A percentile compares a stretch with the other conserved stretches of the same genome.
Evolutionary conservation across 2,329 filamentous ascomycete species (phyloP).

Genomic region (Sclerotinia glacialis): DNA sequence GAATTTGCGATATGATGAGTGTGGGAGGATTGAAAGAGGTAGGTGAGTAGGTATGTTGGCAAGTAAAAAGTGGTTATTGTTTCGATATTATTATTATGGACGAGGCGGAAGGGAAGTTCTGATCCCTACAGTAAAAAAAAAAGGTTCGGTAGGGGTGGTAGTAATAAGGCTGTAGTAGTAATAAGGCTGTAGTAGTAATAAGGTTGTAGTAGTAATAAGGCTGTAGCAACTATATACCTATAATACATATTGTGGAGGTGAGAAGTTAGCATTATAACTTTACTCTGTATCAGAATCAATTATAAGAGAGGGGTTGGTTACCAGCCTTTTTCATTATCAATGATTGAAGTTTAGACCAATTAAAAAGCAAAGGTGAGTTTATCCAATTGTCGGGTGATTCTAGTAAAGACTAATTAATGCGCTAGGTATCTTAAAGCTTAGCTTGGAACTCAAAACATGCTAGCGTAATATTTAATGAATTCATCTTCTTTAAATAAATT

Average conservation of each 20-base stretch:
- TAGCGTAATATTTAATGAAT: not conserved
- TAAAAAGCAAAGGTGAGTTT: not conserved
- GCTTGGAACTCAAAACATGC: not conserved
- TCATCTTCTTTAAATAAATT: not conserved
- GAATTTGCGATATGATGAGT: not conserved
- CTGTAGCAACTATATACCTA: too few species aligned
- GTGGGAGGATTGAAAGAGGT: not conserved
- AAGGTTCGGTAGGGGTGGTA: not conserved
- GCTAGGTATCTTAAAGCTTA: not conserved
- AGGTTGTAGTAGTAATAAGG: too few species aligned
- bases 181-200: too few species aligned
- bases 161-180: not conserved
- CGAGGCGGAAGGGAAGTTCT: constrained; percentile 6
- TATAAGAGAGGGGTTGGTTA: too few species aligned
- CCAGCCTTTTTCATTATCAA: not conserved
- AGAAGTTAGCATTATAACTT: too few species aligned
- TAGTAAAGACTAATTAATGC: not conserved
- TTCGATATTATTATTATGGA: not conserved
- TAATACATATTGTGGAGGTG: too few species aligned
- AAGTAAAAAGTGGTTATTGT: not conserved
- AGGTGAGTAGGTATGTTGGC: not conserved
- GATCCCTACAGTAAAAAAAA: not conserved
- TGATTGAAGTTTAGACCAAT: too few species aligned
- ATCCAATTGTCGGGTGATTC: not conserved
- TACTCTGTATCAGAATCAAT: too few species aligned